Evolutionary conservation across 1,284 basidiomycete species (phyloP).

Genomic region (Cystodermella granulosa): DNA sequence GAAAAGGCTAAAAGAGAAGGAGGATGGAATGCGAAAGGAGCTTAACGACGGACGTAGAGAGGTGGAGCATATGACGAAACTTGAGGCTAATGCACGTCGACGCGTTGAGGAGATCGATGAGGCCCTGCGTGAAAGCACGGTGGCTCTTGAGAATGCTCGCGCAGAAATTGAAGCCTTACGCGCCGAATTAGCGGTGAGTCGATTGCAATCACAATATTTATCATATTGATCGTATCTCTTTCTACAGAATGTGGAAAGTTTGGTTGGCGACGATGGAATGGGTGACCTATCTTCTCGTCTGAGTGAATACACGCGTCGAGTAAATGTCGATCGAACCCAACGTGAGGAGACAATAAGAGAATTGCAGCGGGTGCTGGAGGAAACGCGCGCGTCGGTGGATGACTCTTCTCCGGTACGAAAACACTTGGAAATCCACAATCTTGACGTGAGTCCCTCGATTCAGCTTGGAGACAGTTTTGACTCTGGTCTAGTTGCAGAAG

Average conservation of each 20-base stretch:
- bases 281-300: slow-evolving; percentile 40
- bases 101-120: slow-evolving; percentile 81
- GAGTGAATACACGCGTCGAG: slow-evolving; percentile 41
- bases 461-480: too few relatives aligned
- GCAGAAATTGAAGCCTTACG: slow-evolving; percentile 85
- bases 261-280: slow-evolving; percentile 36
- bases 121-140: slow-evolving; percentile 82
- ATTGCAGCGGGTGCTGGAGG: slow-evolving; percentile 48
- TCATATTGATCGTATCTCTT: neutral
- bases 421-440: too few relatives aligned
- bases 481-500: slow-evolving; percentile 19
- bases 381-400: slow-evolving; percentile 32
- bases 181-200: slow-evolving; percentile 68
- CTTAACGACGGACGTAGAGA: slow-evolving; percentile 59
- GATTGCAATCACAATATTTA: neutral
- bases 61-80: slow-evolving; percentile 57
- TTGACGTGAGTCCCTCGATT: too few relatives aligned
- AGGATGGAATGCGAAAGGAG: slow-evolving; percentile 67
- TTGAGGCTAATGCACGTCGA: slow-evolving; percentile 57
- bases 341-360: slow-evolving; percentile 52
- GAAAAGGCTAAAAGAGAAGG: slow-evolving; percentile 71
- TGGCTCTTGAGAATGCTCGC: slow-evolving; percentile 84
- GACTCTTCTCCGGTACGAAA: too few relatives aligned
- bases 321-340: slow-evolving; percentile 42
- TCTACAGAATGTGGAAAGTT: slow-evolving; percentile 51